Conservation (phyloP, 2,329 filamentous ascomycete species). For the Pseudogymnoascus sp. region DNA sequence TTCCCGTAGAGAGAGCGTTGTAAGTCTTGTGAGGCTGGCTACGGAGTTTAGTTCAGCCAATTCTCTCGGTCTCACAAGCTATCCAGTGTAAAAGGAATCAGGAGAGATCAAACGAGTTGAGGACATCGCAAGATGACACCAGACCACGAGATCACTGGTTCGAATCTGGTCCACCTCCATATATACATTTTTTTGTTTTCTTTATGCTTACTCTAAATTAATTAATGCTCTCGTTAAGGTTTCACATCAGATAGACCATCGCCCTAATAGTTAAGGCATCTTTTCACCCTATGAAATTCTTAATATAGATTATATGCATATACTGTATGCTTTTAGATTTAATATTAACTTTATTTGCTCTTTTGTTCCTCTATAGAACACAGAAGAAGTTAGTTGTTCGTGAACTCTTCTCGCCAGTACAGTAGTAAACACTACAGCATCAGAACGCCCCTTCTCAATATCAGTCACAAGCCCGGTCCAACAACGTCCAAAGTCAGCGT, state of each 20-base stretch:
- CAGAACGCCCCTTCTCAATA: background rate
- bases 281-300: background rate
- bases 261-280: background rate
- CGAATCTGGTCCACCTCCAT: background rate
- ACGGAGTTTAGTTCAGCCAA: background rate
- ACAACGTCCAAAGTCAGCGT: background rate
- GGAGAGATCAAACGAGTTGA: background rate
- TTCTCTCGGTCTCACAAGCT: background rate
- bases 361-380: background rate
- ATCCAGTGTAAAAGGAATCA: background rate
- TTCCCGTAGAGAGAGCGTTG: background rate
- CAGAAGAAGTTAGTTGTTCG: background rate
- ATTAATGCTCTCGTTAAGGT: background rate
- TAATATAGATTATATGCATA: background rate
- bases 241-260: background rate
- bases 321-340: background rate
- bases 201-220: background rate
- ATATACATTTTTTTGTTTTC: background rate
- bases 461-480: background rate
- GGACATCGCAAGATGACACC: background rate
- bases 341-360: background rate
- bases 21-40: background rate
- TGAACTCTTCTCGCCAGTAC: background rate
- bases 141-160: background rate
- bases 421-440: background rate